Evolutionary conservation across 768 basidiomycete species (phyloP).

Genomic region (Filobasidium floriforme): DNA sequence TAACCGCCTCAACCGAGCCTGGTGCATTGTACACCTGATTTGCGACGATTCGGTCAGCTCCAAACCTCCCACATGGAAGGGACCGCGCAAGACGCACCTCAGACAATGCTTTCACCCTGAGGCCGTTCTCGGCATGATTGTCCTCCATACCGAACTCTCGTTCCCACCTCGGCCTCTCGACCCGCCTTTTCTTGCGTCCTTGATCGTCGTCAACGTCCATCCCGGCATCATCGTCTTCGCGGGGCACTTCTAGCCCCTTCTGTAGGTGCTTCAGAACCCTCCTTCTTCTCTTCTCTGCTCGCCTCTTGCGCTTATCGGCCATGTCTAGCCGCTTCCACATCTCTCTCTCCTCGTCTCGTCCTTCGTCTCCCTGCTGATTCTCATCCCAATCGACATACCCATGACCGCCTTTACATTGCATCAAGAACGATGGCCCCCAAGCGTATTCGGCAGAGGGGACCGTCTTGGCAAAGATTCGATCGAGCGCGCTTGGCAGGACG

Average conservation of each 20-base stretch:
- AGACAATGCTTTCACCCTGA: too few relatives aligned
- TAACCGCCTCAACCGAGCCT: background rate
- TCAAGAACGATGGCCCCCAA: background rate
- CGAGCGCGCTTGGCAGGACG: background rate
- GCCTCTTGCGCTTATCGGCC: background rate
- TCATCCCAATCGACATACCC: background rate
- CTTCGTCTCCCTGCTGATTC: background rate
- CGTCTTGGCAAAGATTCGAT: conserved; percentile 3
- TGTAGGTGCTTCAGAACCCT: background rate
- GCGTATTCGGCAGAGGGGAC: background rate
- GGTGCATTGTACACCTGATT: background rate
- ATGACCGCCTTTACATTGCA: background rate
- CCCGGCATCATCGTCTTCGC: background rate
- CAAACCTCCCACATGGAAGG: too few relatives aligned
- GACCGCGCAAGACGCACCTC: too few relatives aligned
- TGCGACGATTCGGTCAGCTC: background rate
- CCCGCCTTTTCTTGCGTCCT: too few relatives aligned
- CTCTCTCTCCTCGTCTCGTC: background rate
- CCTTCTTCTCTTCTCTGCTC: background rate
- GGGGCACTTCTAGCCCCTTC: background rate
- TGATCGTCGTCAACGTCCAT: background rate
- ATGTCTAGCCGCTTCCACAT: background rate
- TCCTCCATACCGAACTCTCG: too few relatives aligned
- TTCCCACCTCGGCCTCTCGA: too few relatives aligned
- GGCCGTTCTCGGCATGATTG: too few relatives aligned